Evolutionary conservation across 768 basidiomycete species (phyloP).

Genomic region (Strobilomyces confusus): DNA sequence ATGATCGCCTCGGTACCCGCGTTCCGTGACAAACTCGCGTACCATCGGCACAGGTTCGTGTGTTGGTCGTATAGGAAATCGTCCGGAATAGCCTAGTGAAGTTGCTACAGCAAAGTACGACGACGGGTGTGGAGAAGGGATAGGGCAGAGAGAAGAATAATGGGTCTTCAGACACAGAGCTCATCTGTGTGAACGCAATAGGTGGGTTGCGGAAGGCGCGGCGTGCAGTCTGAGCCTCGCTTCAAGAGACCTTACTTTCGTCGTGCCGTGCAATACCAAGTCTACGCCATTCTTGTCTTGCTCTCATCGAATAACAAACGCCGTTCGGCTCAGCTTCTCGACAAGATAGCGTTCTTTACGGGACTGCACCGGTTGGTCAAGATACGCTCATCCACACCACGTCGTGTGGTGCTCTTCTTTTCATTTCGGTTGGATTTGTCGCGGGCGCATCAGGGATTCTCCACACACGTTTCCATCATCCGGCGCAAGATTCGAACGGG

Average conservation of each 20-base stretch:
- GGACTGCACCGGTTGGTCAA: slow-evolving; percentile 31
- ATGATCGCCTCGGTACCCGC: slow-evolving; percentile 49
- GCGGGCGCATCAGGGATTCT: background rate
- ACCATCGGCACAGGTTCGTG: slow-evolving; percentile 57
- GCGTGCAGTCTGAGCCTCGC: background rate
- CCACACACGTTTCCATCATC: background rate
- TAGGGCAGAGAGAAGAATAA: slow-evolving; percentile 8
- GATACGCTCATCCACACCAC: slow-evolving; percentile 6
- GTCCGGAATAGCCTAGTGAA: slow-evolving; percentile 36
- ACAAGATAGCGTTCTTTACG: slow-evolving; percentile 43
- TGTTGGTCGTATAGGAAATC: slow-evolving; percentile 61
- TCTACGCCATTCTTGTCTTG: slow-evolving; percentile 25
- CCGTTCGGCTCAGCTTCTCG: slow-evolving; percentile 33
- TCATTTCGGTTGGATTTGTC: background rate
- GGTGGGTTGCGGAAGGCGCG: background rate
- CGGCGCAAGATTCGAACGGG: no score
- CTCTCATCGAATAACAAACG: background rate
- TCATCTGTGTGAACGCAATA: slow-evolving; percentile 10
- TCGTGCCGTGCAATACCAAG: slow-evolving; percentile 76
- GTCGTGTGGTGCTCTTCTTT: background rate
- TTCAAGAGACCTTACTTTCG: slow-evolving; percentile 66
- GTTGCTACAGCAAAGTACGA: slow-evolving; percentile 8
- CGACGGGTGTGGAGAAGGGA: slow-evolving; percentile 1
- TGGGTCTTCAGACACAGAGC: slow-evolving; percentile 24
- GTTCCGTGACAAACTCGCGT: slow-evolving; percentile 56